Evolutionary conservation across 192 early-diverging fungal genomes (phyloP).

Genomic region (Entomortierella parvispora): DNA sequence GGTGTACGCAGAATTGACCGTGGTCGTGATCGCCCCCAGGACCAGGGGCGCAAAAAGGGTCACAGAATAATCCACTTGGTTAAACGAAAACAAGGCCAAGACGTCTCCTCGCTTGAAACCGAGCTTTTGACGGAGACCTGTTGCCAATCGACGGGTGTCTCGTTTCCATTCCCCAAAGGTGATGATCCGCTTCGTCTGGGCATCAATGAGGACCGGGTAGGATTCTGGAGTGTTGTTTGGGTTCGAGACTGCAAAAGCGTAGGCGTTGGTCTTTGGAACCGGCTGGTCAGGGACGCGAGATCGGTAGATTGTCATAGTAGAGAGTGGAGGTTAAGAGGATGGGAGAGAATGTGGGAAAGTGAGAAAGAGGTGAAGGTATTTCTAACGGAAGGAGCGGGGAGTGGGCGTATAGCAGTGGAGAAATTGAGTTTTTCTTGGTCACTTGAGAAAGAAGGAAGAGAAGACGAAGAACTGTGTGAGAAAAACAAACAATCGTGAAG

Average conservation of each 20-base stretch:
- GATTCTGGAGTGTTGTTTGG: slow-evolving; percentile 37
- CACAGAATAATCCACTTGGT: slow-evolving; percentile 52
- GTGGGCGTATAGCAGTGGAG: not conserved
- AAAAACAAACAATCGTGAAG: too few relatives aligned
- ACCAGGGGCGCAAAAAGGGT: slow-evolving; percentile 11
- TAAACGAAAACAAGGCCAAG: slow-evolving; percentile 75
- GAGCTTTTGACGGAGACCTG: slow-evolving; percentile 58
- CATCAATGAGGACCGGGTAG: slow-evolving; percentile 54
- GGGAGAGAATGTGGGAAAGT: not conserved
- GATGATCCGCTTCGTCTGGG: slow-evolving; percentile 8
- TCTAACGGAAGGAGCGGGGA: too few relatives aligned
- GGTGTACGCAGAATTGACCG: slow-evolving; percentile 85
- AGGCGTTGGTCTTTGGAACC: slow-evolving; percentile 47
- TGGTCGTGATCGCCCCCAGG: slow-evolving; percentile 71
- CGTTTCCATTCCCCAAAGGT: slow-evolving; percentile 45
- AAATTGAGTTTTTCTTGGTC: too few relatives aligned
- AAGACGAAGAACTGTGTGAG: too few relatives aligned
- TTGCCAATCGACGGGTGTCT: slow-evolving; percentile 10
- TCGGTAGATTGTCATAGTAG: slow-evolving; percentile 41
- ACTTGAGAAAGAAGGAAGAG: too few relatives aligned
- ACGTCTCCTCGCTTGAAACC: slow-evolving; percentile 71
- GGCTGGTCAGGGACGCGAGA: slow-evolving; percentile 37
- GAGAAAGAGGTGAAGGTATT: too few relatives aligned
- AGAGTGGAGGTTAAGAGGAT: not conserved
- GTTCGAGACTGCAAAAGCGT: slow-evolving; percentile 44